These are phyloP conservation scores for Populus hybrid DNA, from an alignment of 441 rosid genomes.

Conservation along the genomic window DNA sequence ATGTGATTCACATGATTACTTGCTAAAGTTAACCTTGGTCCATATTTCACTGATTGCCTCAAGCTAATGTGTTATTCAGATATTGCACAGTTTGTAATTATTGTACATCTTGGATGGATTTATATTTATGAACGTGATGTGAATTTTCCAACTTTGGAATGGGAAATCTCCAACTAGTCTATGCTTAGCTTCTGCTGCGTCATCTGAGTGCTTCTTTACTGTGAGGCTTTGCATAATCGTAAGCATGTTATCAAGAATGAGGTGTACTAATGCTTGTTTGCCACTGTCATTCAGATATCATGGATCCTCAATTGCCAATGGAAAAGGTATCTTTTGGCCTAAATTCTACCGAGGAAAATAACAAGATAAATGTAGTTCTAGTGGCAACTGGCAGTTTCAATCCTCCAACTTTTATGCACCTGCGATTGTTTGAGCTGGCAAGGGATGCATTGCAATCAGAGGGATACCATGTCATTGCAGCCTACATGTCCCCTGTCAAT, in stretches of 20 bases:
- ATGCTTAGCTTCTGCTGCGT: not conserved
- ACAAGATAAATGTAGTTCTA: conserved; percentile 55
- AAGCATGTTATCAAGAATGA: not conserved
- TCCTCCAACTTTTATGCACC: conserved; percentile 96
- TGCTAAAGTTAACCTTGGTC: not conserved
- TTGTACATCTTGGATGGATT: not conserved
- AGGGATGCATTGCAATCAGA: conserved; percentile 64
- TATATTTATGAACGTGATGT: not conserved
- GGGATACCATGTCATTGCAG: conserved; percentile 78
- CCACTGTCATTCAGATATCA: not conserved
- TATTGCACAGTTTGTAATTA: not conserved
- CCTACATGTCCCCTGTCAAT: conserved; percentile 88
- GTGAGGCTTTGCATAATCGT: not conserved
- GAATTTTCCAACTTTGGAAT: not conserved
- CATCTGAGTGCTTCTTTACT: not conserved
- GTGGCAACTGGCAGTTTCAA: conserved; percentile 91
- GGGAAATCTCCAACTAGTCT: not conserved
- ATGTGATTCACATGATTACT: not conserved
- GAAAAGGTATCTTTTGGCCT: conserved; percentile 16
- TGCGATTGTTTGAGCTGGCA: conserved; percentile 82
- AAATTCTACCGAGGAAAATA: conserved; percentile 6
- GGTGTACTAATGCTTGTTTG: not conserved
- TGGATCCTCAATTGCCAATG: conserved; percentile 31
- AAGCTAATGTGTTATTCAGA: not conserved
- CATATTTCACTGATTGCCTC: not conserved